Conservation (phyloP, 257 asterid genomes). For the Capsicum pubescens region DNA sequence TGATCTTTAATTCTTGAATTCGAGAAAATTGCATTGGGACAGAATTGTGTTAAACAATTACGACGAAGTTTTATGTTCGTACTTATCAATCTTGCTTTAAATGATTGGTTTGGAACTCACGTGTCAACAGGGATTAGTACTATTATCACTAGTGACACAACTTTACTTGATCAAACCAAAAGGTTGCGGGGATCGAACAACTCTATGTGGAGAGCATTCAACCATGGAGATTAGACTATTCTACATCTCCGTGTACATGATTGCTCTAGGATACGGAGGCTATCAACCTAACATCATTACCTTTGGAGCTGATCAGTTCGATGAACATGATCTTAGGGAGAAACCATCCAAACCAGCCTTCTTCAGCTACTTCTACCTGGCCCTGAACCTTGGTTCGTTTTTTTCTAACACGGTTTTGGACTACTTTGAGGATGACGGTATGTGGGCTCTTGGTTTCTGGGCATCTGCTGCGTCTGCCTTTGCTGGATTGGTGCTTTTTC, state of each 20-base stretch:
- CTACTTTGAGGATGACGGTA: constrained; percentile 81
- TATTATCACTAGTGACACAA: constrained; percentile 69
- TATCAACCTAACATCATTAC: constrained; percentile 94
- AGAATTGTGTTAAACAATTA: background rate
- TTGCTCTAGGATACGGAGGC: constrained; percentile 95
- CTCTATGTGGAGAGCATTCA: constrained; percentile 57
- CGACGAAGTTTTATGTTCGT: background rate
- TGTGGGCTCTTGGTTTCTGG: constrained; percentile 96
- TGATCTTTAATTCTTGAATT: background rate
- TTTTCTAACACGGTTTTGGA: constrained; percentile 86
- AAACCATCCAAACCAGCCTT: constrained; percentile 72
- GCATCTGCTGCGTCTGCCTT: constrained; percentile 80
- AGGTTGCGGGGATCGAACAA: constrained; percentile 74
- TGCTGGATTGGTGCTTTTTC: constrained; percentile 69
- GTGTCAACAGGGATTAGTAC: constrained; percentile 64
- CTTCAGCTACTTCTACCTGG: constrained; percentile 91
- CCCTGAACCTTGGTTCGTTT: constrained; percentile 85
- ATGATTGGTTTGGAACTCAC: background rate
- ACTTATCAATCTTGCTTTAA: background rate
- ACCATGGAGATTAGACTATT: constrained; percentile 69
- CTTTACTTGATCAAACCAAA: constrained; percentile 65
- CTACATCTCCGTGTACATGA: constrained; percentile 77
- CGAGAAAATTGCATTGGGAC: background rate
- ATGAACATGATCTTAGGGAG: constrained; percentile 68
- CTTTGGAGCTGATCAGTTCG: constrained; percentile 96